Evolutionary conservation across 169 alveolate genomes (phyloP).

Genomic region (Cryptosporidium canis): DNA sequence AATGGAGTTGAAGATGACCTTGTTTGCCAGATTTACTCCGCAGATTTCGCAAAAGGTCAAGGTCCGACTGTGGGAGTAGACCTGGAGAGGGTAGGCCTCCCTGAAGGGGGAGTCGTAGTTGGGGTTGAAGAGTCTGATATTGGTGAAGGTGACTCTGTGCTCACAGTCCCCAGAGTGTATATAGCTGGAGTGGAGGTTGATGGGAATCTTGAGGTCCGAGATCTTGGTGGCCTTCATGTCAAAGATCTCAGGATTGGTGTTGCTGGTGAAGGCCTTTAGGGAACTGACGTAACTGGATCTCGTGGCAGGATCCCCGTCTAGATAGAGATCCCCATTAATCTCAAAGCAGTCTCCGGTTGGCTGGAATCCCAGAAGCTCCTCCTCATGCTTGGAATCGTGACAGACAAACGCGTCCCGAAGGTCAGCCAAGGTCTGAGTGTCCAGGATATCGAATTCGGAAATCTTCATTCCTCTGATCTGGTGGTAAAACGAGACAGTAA

Average conservation of each 20-base stretch:
- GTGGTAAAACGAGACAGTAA: conserved; percentile 81
- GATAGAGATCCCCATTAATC: conserved; percentile 83
- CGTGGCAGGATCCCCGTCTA: conserved; percentile 80
- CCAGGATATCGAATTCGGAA: conserved; percentile 82
- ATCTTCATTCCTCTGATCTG: conserved; percentile 84
- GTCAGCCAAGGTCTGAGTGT: conserved; percentile 81
- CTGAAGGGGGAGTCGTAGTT: conserved; percentile 78
- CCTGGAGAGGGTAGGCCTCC: conserved; percentile 81
- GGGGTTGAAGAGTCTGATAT: conserved; percentile 76
- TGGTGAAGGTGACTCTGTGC: conserved; percentile 82
- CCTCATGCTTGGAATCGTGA: conserved; percentile 74
- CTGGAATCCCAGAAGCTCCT: conserved; percentile 73
- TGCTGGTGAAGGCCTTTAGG: conserved; percentile 67
- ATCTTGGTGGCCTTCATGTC: conserved; percentile 77
- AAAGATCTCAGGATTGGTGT: conserved; percentile 74
- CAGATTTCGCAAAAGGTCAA: conserved; percentile 80
- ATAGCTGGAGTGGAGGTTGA: conserved; percentile 79
- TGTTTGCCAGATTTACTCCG: conserved; percentile 77
- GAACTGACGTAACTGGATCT: conserved; percentile 41
- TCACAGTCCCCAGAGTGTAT: conserved; percentile 88
- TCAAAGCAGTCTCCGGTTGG: conserved; percentile 82
- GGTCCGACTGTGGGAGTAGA: conserved; percentile 79
- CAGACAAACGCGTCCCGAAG: conserved; percentile 82
- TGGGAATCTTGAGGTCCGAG: conserved; percentile 78
- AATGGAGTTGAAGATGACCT: conserved; percentile 79